Evolutionary conservation across 2,329 filamentous ascomycete genomes (phyloP), one percentile per base, ranked within the genome.

Genomic region (Colletotrichum salicis): DNA sequence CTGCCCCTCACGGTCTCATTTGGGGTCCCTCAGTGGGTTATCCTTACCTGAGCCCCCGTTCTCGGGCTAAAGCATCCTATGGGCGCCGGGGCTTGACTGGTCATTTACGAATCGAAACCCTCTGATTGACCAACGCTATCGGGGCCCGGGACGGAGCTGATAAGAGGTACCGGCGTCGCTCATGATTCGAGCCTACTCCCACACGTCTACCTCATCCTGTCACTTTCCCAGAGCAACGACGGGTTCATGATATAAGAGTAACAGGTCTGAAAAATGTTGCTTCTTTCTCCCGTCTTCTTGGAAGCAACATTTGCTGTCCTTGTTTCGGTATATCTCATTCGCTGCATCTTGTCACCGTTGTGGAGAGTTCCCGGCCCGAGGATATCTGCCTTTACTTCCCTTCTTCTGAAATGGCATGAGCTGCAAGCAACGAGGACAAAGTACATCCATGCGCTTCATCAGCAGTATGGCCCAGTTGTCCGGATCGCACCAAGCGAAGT

Each of bases 401-500:
- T 86, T 24, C 72, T 84, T 1, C 78, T 90, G 61, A 89, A 87
- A 75, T 88, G 84, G 81, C 83, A 91, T 64, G 90, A 91, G 77
- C 84, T 91, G 61, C 81, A 80, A 41, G 86, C 85, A 37, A 81
- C 82, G 27, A 82, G 89, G 35, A 89, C 89, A 1, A 76, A 79
- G 56, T 90, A 90, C 73, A 83, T 91, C 35, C 89, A 92, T 73
- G 64, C 74, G 0, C 81, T 91, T 19, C 90, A 92, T 76, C 75
- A 82, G 63, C 78, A 78, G 59, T 90, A 91, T 72, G 90, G 90
- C 0, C 86, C 87, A 0, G 86, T 87, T 0, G 88, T 92, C 22
- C 85, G 90, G 5, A 77, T 92, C 35, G 85, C 84, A 0, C 89
- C 89, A 0, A 85, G 86, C 71, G 89, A 92, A 79, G 86, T 90